phyloP scores from a whole-genome alignment of 495 filamentous ascomycete genomes.

The Gamarada debralockiae region DNA sequence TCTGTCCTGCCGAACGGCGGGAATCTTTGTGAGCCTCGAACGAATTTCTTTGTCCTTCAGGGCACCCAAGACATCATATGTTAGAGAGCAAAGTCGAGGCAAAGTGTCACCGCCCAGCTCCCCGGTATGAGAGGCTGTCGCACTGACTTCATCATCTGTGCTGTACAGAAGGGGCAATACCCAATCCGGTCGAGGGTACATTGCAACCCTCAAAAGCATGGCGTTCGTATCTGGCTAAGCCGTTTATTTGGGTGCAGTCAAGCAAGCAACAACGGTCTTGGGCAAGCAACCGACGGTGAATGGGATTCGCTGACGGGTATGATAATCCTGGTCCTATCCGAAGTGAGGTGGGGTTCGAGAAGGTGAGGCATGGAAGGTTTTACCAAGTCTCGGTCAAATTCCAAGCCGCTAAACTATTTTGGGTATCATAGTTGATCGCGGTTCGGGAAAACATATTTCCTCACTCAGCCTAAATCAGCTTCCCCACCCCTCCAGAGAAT shows the following conservation, averaged over 20 bases:
- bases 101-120: too few species aligned
- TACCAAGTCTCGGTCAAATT: background rate
- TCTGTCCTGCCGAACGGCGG: background rate
- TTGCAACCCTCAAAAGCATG: background rate
- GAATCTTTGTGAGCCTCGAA: background rate
- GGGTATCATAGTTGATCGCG: background rate
- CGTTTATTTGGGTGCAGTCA: background rate
- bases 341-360: too few species aligned
- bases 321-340: too few species aligned
- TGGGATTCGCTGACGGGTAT: background rate
- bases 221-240: background rate
- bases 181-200: too few species aligned
- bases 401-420: background rate
- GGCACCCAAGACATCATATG: background rate
- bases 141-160: too few species aligned
- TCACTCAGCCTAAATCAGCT: background rate
- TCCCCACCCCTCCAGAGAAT: too few species aligned
- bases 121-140: too few species aligned
- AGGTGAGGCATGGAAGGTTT: background rate
- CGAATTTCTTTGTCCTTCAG: background rate
- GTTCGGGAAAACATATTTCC: constrained; percentile 5
- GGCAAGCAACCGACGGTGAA: constrained; percentile 5
- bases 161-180: too few species aligned
- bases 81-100: background rate
- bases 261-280: constrained; percentile 8